Evolutionary conservation across 176 grass and related monocot genomes (phyloP), one percentile per base, ranked within the genome.

Genomic region (Stipa capillata): DNA sequence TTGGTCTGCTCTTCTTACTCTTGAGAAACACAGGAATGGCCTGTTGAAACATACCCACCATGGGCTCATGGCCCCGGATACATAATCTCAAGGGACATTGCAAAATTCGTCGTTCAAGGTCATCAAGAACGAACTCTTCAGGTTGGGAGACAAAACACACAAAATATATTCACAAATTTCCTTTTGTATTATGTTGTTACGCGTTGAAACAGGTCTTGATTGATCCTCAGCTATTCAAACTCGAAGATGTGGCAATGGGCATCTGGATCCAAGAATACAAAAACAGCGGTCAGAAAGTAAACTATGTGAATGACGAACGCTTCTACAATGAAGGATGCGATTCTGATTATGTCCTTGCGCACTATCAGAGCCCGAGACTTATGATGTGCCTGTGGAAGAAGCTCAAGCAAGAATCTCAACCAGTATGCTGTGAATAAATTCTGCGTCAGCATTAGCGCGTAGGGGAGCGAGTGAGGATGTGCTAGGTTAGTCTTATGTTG

Each of bases 31-130:
- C 84, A 92, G 91, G 94, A 97, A 84, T 97, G 91, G 94, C 81
- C 88, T 37, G 34, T 72, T 2, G 91, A 88, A 13, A 51, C 55
- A 17, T 91, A 97, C 70, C 94, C 94, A 8, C 94, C 94, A 21
- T 97, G 91, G 94, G 91, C 94, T 66, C 94, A 97, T 86, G 94
- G 94, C 36, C 94, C 94, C 18, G 94, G 94, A 84, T 97, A 97
- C 69, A 76, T 97, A 67, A 86, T 97, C 55, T 91, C 91, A 56
- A 80, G 87, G 83, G 94, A 97, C 63, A 82, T 97, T 45, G 91
- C 91, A 3, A 89, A 94, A 48, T 97, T 97, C 79, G 79, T 97
- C 18, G 91, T 90, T 47, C 74, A 7, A 42, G 91, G 94, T 44
- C 94, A 97, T 68, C 74, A 86, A 83, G 79, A 91, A 77, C 79